Base-by-base conservation (phyloP, 306 rosid genomes). In the Trifolium subterraneum region DNA sequence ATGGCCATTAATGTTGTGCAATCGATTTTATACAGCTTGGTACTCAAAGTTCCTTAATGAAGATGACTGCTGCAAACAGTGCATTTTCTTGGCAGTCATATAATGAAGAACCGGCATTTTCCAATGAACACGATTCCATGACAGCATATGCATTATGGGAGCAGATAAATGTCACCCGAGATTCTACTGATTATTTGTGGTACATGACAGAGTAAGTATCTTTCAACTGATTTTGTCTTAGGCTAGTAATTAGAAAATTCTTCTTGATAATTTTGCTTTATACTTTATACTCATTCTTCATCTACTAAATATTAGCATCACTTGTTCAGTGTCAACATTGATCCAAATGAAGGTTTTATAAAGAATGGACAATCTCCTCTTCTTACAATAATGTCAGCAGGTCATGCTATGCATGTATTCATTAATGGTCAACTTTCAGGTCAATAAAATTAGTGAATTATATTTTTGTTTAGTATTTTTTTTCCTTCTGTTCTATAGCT, bases 141-240 rank as follows among this genome's bases (percentile, higher is more conserved):
- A 79, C 89, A 25, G 75, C 83, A 69, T 51, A 80, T 33, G 92
- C 95, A 51, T 85, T 94, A 58, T 64, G 78, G 86, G 99, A 94
- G 73, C 99, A 94, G 81, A 39, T 92, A 58, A 80, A 79, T 84
- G 12, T 90, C 82, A 95, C 99, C 16, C 50, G 88, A 80, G 99
- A 95, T 81, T 50, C 77, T 6, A 84, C 97, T 13, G 98, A 95
- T 83, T 95, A 95, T 85, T 78, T 95, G 88, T 95, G 99, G 99
- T 95, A 95, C 75, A 79, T 87, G 96, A 88, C 98, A 61, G 99
- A 95, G 99, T 95, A 81, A 90, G 99, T 82, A 79, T 48, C 66
- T 42, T 35, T 56, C 67, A 70, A 51, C 13, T 62, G 18, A 74
- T 59, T 18, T 59, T 64, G 72, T 42, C 58, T 50, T 72, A 60